phyloP scores from a whole-genome alignment of 1,139 yeast genomes.

The Wickerhamomyces sp. region DNA sequence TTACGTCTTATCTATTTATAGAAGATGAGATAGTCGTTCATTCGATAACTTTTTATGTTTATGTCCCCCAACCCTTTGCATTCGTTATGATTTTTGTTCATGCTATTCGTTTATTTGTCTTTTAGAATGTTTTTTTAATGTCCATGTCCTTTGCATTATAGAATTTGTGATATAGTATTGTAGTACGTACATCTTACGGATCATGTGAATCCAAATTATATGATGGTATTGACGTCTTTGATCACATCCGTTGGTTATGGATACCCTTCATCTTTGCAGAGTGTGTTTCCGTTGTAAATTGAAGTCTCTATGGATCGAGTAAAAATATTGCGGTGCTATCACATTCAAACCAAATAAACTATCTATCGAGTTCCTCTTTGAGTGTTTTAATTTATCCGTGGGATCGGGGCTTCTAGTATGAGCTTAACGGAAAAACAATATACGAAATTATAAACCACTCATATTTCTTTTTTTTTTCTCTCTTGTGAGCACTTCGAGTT shows the following conservation, averaged over 20 bases:
- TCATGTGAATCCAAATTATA: not conserved
- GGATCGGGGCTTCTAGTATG: no score
- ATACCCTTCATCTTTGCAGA: not conserved
- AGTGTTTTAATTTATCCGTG: no score
- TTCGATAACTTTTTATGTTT: not conserved
- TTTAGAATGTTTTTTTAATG: not conserved
- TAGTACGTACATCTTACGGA: not conserved
- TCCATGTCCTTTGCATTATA: not conserved
- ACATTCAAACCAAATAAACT: no score
- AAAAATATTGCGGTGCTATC: no score
- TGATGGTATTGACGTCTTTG: not conserved
- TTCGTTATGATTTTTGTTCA: not conserved
- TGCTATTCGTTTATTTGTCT: not conserved
- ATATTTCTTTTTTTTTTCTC: no score
- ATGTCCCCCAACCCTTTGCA: not conserved
- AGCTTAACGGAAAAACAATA: no score
- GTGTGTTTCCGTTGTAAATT: no score
- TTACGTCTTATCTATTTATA: not conserved
- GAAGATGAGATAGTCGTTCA: not conserved
- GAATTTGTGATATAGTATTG: not conserved
- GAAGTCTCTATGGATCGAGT: no score
- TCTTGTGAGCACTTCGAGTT: no score
- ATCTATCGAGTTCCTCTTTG: no score
- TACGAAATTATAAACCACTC: no score
- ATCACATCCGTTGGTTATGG: not conserved